Base-by-base conservation (phyloP, 352 stramenopile genomes). In the Globisporangium barbulae region DNA sequence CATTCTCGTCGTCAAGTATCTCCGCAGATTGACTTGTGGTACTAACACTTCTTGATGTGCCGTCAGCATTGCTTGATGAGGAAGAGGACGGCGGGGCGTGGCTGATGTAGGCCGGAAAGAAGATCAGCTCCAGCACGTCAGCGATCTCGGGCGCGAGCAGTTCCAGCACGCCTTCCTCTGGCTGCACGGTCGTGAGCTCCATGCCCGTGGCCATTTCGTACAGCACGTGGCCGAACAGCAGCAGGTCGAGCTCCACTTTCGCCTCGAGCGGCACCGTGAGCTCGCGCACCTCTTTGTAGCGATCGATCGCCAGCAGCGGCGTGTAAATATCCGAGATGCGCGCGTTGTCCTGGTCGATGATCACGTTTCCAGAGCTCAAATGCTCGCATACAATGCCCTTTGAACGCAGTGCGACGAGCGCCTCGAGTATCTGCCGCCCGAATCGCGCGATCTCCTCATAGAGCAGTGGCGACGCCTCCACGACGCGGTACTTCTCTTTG, bases 201-300 rank as follows among this genome's bases (percentile, higher is more conserved):
- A 75, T 67, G 1, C 84, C 84, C 3, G 80, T 90, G 0, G 78
- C 82, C 84, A 93, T 91, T 54, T 93, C 84, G 54, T 90, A 93
- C 55, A 93, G 53, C 33, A 90, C 69, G 9, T 89, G 82, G 6
- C 84, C 82, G 61, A 91, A 88, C 0, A 89, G 66, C 22, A 93
- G 71, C 31, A 91, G 12, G 59, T 93, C 85, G 25, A 91, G 70
- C 63, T 88, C 83, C 41, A 90, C 80, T 22, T 79, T 68, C 21
- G 76, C 74, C 53, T 93, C 85, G 2, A 93, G 59, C 31, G 78
- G 68, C 53, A 91, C 71, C 2, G 83, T 93, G 7, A 78, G 66
- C 21, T 84, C 75, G 0, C 83, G 82, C 61, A 62, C 77, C n/a
- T 74, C 65, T 45, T 69, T 70, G 61, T 85, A 72, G 10, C 85